phyloP scores from a whole-genome alignment of 176 grass and related monocot genomes.

The Musa acuminata region DNA sequence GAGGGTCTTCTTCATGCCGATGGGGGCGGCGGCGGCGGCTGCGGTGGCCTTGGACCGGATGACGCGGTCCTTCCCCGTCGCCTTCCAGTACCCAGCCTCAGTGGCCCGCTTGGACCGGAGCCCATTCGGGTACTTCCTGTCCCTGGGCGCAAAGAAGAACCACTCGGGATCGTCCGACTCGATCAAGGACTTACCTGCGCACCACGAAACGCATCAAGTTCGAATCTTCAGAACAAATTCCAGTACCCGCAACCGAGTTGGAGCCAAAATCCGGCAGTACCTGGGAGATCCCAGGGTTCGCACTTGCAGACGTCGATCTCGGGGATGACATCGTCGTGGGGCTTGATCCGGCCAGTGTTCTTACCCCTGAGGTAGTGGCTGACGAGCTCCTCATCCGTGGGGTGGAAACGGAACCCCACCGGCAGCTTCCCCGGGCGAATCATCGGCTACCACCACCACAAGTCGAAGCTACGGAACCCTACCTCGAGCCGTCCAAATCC shows the following conservation, averaged over 20 bases:
- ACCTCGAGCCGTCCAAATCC: no score
- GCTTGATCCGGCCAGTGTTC: conserved; percentile 24
- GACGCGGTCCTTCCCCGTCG: conserved; percentile 36
- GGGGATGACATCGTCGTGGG: conserved; percentile 29
- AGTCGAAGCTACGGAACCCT: no score
- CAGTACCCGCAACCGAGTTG: no score
- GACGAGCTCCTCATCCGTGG: conserved; percentile 41
- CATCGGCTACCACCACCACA: background rate
- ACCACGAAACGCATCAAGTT: conserved; percentile 14
- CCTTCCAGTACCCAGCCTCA: conserved; percentile 42
- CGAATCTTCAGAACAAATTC: conserved; percentile 8
- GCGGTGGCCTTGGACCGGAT: conserved; percentile 23
- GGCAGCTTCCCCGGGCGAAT: conserved; percentile 15
- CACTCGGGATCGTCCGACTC: conserved; percentile 50
- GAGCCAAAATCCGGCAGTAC: background rate
- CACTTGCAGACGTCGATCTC: conserved; percentile 41
- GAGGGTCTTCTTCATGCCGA: conserved; percentile 64
- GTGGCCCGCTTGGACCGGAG: conserved; percentile 40
- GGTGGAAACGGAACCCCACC: conserved; percentile 36
- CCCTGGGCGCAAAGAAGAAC: conserved; percentile 62
- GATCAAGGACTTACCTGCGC: conserved; percentile 36
- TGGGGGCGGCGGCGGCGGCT: conserved; percentile 8
- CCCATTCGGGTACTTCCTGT: conserved; percentile 45
- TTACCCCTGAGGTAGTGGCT: conserved; percentile 39
- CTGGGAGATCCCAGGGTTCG: conserved; percentile 43